A percentile compares a stretch with the other conserved stretches of the same genome.
These are phyloP conservation scores for Teratosphaeria viscida DNA, from an alignment of 2,329 filamentous ascomycete genomes.

Conservation along the genomic window DNA sequence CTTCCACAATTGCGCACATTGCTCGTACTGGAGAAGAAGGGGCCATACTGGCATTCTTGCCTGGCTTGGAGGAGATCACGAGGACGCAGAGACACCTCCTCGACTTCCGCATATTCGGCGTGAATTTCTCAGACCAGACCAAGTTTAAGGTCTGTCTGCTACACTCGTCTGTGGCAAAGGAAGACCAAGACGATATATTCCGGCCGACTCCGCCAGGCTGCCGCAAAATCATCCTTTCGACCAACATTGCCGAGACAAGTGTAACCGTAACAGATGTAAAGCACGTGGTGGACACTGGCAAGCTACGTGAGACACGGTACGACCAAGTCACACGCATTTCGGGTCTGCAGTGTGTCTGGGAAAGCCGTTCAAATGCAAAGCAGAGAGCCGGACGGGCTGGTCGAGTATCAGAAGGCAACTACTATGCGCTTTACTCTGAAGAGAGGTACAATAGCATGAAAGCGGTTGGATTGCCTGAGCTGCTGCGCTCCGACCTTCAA, in stretches of 20 bases:
- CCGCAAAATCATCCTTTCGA: slow-evolving; percentile 41
- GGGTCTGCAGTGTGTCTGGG: slow-evolving; percentile 34
- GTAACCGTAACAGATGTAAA: slow-evolving; percentile 43
- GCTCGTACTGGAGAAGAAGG: slow-evolving; percentile 32
- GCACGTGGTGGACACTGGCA: slow-evolving; percentile 41
- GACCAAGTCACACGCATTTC: slow-evolving; percentile 30
- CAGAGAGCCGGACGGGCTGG: slow-evolving; percentile 43
- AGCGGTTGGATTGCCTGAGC: slow-evolving; percentile 28
- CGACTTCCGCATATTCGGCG: slow-evolving; percentile 17
- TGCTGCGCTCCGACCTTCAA: slow-evolving; percentile 36
- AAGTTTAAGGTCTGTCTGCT: slow-evolving; percentile 37
- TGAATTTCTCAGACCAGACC: slow-evolving; percentile 31
- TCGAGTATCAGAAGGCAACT: slow-evolving; percentile 38
- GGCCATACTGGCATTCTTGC: slow-evolving; percentile 40
- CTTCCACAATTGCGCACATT: slow-evolving; percentile 38
- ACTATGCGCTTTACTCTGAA: slow-evolving; percentile 39
- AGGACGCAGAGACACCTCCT: slow-evolving; percentile 23
- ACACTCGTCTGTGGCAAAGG: slow-evolving; percentile 35
- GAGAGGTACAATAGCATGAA: slow-evolving; percentile 26
- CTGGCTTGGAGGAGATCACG: slow-evolving; percentile 33
- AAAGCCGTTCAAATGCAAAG: slow-evolving; percentile 37
- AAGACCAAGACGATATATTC: slow-evolving; percentile 35
- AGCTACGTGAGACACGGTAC: slow-evolving; percentile 30
- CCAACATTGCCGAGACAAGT: slow-evolving; percentile 43
- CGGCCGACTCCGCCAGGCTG: slow-evolving; percentile 29